Evolutionary conservation across 176 grass and related monocot species (phyloP).

Genomic region (Otatea glauca): DNA sequence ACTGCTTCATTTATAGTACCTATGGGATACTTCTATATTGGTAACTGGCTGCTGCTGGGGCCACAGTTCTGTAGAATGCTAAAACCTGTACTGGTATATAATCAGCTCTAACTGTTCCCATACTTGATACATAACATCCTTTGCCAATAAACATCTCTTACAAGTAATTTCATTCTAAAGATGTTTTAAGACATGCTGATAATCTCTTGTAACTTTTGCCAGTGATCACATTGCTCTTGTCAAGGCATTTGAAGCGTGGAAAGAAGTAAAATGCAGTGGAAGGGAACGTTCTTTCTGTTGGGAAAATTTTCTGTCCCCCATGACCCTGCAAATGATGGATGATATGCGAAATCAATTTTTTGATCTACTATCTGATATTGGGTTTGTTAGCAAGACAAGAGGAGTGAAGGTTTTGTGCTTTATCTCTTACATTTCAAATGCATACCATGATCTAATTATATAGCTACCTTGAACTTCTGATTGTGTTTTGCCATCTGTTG

Average conservation of each 20-base stretch:
- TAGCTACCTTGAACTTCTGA: conserved; percentile 14
- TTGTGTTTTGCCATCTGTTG: background rate
- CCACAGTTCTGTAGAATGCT: conserved; percentile 10
- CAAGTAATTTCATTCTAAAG: background rate
- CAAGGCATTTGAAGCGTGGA: conserved; percentile 93
- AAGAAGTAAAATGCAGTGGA: conserved; percentile 69
- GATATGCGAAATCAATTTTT: conserved; percentile 92
- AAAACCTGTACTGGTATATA: background rate
- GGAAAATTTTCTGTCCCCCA: conserved; percentile 86
- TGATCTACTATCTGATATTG: conserved; percentile 91
- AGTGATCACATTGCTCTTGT: conserved; percentile 93
- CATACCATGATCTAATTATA: background rate
- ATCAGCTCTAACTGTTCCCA: background rate
- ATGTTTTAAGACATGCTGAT: conserved; percentile 27
- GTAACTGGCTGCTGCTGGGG: conserved; percentile 6
- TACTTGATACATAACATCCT: conserved; percentile 1
- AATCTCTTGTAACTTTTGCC: conserved; percentile 40
- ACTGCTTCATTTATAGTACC: conserved; percentile 7
- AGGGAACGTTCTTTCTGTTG: conserved; percentile 89
- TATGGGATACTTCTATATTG: background rate
- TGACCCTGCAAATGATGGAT: conserved; percentile 93
- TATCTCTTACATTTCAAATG: conserved; percentile 29
- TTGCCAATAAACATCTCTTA: conserved; percentile 13
- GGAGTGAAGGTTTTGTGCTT: conserved; percentile 62
- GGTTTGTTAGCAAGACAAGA: conserved; percentile 83